Evolutionary conservation across 2,329 filamentous ascomycete species (phyloP).

Genomic region (Exophiala sp.): DNA sequence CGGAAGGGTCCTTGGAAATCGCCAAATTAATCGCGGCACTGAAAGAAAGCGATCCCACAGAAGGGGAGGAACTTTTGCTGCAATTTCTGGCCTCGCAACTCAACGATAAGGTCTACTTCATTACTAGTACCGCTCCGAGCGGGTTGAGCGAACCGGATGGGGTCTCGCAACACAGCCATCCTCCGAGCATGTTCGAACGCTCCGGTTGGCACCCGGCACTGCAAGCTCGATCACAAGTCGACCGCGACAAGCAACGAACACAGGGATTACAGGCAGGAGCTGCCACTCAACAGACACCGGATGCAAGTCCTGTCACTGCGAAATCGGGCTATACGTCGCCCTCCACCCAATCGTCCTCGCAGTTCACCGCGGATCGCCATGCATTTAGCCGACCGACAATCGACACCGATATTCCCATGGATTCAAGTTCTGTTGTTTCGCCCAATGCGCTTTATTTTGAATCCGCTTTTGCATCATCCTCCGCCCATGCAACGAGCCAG

Average conservation of each 20-base stretch:
- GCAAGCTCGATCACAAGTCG: constrained; percentile 10
- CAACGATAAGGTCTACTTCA: constrained; percentile 1
- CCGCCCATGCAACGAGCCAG: neutral
- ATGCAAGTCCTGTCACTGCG: neutral
- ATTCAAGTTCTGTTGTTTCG: neutral
- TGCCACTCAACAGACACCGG: neutral
- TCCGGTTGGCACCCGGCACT: constrained; percentile 19
- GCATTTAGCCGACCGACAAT: neutral
- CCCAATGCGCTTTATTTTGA: constrained; percentile 11
- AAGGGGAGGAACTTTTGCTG: constrained; percentile 15
- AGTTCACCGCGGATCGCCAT: neutral
- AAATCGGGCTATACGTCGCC: neutral
- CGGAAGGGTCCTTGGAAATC: neutral
- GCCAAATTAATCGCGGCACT: constrained; percentile 6
- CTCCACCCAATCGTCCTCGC: neutral
- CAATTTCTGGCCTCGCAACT: constrained; percentile 5
- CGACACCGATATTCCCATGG: constrained; percentile 1
- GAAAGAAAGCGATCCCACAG: neutral
- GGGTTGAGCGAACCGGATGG: constrained; percentile 2
- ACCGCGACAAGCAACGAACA: neutral
- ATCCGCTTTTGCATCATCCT: neutral
- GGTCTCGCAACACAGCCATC: neutral
- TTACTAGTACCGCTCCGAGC: neutral
- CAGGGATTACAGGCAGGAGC: neutral
- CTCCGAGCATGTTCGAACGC: constrained; percentile 7